Evolutionary conservation across 768 basidiomycete genomes (phyloP).

Genomic region (Suillus brevipes): DNA sequence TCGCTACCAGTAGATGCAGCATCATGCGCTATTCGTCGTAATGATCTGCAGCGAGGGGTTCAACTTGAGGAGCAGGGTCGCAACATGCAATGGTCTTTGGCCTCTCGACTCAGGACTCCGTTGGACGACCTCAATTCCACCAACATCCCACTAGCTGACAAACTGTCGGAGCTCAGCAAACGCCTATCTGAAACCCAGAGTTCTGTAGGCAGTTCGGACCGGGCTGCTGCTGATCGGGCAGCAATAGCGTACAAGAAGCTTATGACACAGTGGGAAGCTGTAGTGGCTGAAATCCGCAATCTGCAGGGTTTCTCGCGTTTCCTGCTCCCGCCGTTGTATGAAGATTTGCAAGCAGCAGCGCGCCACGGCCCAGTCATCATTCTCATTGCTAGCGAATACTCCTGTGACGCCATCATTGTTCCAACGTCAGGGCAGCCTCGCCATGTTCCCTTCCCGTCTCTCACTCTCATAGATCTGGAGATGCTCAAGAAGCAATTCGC

Average conservation of each 20-base stretch:
- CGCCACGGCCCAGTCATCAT: conserved; percentile 20
- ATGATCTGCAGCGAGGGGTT: conserved; percentile 17
- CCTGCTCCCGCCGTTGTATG: conserved; percentile 15
- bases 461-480: background rate
- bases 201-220: background rate
- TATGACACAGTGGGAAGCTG: conserved; percentile 6
- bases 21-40: conserved; percentile 18
- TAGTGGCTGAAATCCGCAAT: conserved; percentile 11
- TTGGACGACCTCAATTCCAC: conserved; percentile 21
- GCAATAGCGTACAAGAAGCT: conserved; percentile 12
- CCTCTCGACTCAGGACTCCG: conserved; percentile 25
- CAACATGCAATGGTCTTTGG: conserved; percentile 28
- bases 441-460: background rate
- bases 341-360: conserved; percentile 16
- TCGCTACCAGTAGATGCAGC: conserved; percentile 8
- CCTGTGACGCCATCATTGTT: conserved; percentile 18
- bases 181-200: background rate
- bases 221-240: background rate
- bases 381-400: conserved; percentile 15
- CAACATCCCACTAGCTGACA: conserved; percentile 9
- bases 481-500: background rate
- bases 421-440: background rate
- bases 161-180: conserved; percentile 12
- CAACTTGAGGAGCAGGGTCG: conserved; percentile 33
- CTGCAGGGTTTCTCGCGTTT: conserved; percentile 19